Conservation (phyloP, 1,139 yeast species). For the Yamadazyma atmosphaerica region DNA sequence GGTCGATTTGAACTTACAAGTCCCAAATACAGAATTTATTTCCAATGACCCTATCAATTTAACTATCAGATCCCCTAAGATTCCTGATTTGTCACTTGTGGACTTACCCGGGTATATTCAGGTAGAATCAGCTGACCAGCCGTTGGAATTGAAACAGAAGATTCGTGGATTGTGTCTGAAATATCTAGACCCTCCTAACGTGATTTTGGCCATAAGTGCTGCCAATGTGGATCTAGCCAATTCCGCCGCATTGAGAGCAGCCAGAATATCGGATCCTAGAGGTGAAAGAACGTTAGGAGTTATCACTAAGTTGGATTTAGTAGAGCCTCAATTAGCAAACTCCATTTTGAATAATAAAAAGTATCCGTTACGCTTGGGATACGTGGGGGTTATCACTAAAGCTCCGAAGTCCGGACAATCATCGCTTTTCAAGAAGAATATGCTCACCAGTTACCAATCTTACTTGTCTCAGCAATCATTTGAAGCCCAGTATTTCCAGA, state of each 20-base stretch:
- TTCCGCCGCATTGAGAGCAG: conserved; percentile 90
- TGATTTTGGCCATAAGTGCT: conserved; percentile 92
- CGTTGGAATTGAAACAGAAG: conserved; percentile 73
- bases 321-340: conserved; percentile 72
- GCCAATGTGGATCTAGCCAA: conserved; percentile 98
- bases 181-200: conserved; percentile 88
- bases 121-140: conserved; percentile 96
- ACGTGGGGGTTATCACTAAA: conserved; percentile 93
- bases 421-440: conserved; percentile 35
- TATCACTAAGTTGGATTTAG: conserved; percentile 88
- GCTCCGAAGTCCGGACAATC: conserved; percentile 47
- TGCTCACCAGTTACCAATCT: conserved; percentile 46
- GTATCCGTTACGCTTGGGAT: conserved; percentile 93
- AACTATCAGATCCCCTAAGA: conserved; percentile 85
- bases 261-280: conserved; percentile 88
- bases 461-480: conserved; percentile 64
- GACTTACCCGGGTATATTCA: conserved; percentile 98
- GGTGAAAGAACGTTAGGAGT: conserved; percentile 97
- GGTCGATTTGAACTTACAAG: conserved; percentile 88
- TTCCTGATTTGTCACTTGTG: conserved; percentile 91
- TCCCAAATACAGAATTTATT: conserved; percentile 80
- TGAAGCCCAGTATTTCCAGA: conserved; percentile 59
- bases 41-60: conserved; percentile 90
- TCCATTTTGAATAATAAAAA: conserved; percentile 69
- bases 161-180: conserved; percentile 79